Base-by-base conservation (phyloP, 306 rosid genomes). In the Acacia melanoxylon region DNA sequence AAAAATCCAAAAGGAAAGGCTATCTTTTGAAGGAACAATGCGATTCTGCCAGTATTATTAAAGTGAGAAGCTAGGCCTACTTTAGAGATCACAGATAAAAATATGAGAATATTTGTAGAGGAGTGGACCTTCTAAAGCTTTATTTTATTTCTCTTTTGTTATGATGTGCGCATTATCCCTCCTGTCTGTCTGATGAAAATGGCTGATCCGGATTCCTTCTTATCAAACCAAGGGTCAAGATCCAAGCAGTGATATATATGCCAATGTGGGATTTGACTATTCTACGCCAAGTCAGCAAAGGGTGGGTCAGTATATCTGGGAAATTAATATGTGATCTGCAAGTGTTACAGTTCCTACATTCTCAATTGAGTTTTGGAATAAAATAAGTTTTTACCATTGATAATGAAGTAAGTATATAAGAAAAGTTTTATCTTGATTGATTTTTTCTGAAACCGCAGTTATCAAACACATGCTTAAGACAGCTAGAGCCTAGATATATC, bases 11-110 rank as follows among this genome's bases (percentile, higher is more conserved):
- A 88, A 91, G 90, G 74, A 84, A 88, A 84, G 87, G 90, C 89
- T 88, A 87, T 77, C 27, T 56, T 56, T n/a, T n/a, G 29, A 27
- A 56, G 63, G 13, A 56, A 56, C n/a, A n/a, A 56, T 56, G 29
- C 15, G 93, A 91, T 92, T 91, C 95, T 89, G 71, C 45, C 56
- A 83, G 79, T 89, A 94, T 85, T 84, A 91, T 90, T 90, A 91
- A 86, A 83, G 80, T 77, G 88, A 66, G 59, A 75, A 69, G 85
- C 71, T 17, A 66, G 12, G 82, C 69, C 78, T 77, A 51, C 84
- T 75, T 85, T 83, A 81, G 41, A 81, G 71, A 82, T 78, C 85
- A 82, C 90, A 69, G 14, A 72, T 68, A 17, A 20, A 19, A n/a
- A 37, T 37, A 6, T 49, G 81, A 80, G 92, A 87, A 92, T 87